phyloP scores from a whole-genome alignment of 306 rosid genomes.

The Aeschynomene evenia region DNA sequence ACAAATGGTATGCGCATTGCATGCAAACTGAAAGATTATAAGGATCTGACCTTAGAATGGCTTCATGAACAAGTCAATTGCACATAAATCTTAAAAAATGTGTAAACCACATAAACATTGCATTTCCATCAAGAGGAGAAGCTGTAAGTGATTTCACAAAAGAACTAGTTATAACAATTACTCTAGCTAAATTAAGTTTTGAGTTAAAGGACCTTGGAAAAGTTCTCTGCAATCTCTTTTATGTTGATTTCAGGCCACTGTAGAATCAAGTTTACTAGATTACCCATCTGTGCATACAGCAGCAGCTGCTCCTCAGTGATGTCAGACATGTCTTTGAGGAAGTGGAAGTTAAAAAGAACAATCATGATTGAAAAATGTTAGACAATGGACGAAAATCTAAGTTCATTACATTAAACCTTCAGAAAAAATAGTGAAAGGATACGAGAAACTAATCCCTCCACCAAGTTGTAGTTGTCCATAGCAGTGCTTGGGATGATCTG shows the following conservation, averaged over 20 bases:
- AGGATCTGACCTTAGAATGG: slow-evolving; percentile 31
- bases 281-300: slow-evolving; percentile 92
- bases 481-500: slow-evolving; percentile 65
- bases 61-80: slow-evolving; percentile 19
- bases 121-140: not conserved
- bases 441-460: slow-evolving; percentile 86
- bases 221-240: slow-evolving; percentile 73
- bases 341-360: slow-evolving; percentile 44
- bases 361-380: slow-evolving; percentile 13
- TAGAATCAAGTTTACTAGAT: slow-evolving; percentile 72
- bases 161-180: not conserved
- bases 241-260: slow-evolving; percentile 70
- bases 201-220: slow-evolving; percentile 65
- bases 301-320: slow-evolving; percentile 71
- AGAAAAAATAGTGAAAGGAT: slow-evolving; percentile 45
- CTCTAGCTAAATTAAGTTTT: not conserved
- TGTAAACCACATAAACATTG: not conserved
- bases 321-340: slow-evolving; percentile 62
- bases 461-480: slow-evolving; percentile 70
- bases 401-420: slow-evolving; percentile 13
- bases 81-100: not conserved
- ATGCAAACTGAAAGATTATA: slow-evolving; percentile 72
- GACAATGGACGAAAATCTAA: slow-evolving; percentile 14
- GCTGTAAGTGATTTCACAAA: not conserved
- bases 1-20: slow-evolving; percentile 95